A percentile compares a stretch with the other conserved stretches of the same genome.
phyloP scores from a whole-genome alignment of 495 filamentous ascomycete species.

The Talaromyces trachyspermus region DNA sequence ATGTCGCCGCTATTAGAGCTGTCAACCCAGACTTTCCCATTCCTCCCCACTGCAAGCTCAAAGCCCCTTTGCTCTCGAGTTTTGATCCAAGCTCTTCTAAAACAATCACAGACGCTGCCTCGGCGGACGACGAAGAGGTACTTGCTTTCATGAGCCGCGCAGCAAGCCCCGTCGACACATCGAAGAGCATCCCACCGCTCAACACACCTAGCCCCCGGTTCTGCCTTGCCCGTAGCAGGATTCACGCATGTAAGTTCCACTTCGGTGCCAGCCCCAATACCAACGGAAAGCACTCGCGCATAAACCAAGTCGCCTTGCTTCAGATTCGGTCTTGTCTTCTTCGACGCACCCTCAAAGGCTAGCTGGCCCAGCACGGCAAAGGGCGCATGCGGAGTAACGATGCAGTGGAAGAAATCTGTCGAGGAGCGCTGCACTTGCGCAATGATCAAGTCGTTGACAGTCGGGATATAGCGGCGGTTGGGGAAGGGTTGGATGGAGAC shows the following conservation, averaged over 20 bases:
- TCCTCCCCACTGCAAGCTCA: slow-evolving; percentile 90
- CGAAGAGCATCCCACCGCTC: slow-evolving; percentile 79
- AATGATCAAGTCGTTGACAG: slow-evolving; percentile 72
- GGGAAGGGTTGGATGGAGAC: slow-evolving; percentile 30
- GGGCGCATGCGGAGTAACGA: slow-evolving; percentile 61
- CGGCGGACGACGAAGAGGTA: slow-evolving; percentile 49
- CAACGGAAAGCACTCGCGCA: slow-evolving; percentile 61
- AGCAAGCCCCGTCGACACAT: slow-evolving; percentile 72
- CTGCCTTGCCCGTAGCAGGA: slow-evolving; percentile 75
- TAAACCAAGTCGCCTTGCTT: slow-evolving; percentile 71
- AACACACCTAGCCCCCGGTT: slow-evolving; percentile 82
- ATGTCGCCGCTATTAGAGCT: slow-evolving; percentile 51
- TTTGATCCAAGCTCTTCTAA: slow-evolving; percentile 78
- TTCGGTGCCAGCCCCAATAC: slow-evolving; percentile 72
- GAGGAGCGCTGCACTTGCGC: slow-evolving; percentile 71
- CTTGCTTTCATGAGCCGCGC: slow-evolving; percentile 54
- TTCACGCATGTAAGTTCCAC: slow-evolving; percentile 86
- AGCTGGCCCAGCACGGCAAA: slow-evolving; percentile 75
- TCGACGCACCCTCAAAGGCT: slow-evolving; percentile 83
- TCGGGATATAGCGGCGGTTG: slow-evolving; percentile 67
- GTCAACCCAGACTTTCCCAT: slow-evolving; percentile 88
- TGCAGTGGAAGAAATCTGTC: slow-evolving; percentile 67
- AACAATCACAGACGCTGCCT: slow-evolving; percentile 58
- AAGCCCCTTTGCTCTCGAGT: slow-evolving; percentile 60
- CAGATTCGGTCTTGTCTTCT: slow-evolving; percentile 82